Base-by-base conservation (phyloP, 139 green algal species). In the Edaphochlamys debaryana region DNA sequence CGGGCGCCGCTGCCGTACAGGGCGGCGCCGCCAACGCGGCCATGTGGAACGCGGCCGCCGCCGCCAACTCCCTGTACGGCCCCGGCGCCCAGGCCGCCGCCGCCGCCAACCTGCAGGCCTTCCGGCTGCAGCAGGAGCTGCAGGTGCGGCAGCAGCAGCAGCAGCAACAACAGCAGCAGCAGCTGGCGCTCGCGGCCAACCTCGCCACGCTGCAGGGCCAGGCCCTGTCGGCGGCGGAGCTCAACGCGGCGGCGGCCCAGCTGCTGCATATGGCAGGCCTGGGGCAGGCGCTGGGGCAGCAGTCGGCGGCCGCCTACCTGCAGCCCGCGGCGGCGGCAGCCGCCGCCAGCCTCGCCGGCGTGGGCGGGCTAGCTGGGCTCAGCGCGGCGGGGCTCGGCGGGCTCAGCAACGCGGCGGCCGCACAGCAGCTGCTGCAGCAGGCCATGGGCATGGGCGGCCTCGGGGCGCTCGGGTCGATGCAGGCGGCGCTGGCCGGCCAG, bases 91-190 rank as follows among this genome's bases (percentile, higher is more conserved):
- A n/a, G 34, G 66, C 66, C 13, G 37, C 36, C 0, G 66, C 66
- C 36, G 66, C 66, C 19, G 63, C 74, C 6, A 81, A 81, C 40
- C 64, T 83, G 42, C 77, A 83, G 45, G 45, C 63, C 50, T 67
- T 78, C 69, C 73, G 37, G 30, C 69, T 48, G 38, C 74, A 87
- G 72, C 85, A 89, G 79, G 86, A 87, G 48, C 41, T 87, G 66
- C 86, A 90, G 67, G 58, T n/a, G 27, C 69, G 85, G 41, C 79
- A 87, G 79, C 79, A 89, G 79, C 63, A 88, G 36, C 68, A 77
- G 63, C 78, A 86, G 82, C 76, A 82, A 69, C 82, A 91, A 67
- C 87, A 91, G 83, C 79, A 89, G 81, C 91, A 90, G 74, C 87
- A 91, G 58, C 76, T 86, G 41, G 79, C 88, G 34, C 81, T 88